A percentile compares a stretch with the other conserved stretches of the same genome.
phyloP scores from a whole-genome alignment of 2,329 filamentous ascomycete species.

The Apiospora kogelbergensis region DNA sequence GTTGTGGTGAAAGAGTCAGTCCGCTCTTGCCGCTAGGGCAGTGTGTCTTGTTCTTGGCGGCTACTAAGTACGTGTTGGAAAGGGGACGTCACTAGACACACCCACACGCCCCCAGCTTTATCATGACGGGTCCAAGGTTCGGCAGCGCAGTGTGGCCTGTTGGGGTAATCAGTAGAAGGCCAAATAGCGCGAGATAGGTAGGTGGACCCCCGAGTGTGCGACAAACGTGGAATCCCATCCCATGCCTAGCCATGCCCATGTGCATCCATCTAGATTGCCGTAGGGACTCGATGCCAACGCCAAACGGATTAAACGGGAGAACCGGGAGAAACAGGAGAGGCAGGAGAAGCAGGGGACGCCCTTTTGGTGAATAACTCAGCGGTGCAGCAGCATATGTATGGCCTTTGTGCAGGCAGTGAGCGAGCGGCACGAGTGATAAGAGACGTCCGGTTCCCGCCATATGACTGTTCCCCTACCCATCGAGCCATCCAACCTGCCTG shows the following conservation, averaged over 20 bases:
- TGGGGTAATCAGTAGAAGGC: neutral
- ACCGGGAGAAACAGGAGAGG: neutral
- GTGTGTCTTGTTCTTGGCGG: neutral
- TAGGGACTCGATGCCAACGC: neutral
- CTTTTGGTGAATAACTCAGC: neutral
- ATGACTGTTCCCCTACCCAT: neutral
- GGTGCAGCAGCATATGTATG: too few relatives aligned
- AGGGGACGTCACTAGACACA: neutral
- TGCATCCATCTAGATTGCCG: neutral
- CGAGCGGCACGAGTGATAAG: neutral
- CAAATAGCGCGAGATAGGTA: neutral
- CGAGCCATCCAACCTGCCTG: neutral
- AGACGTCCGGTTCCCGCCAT: neutral
- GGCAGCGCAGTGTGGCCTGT: neutral
- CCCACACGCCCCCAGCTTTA: constrained; percentile 3
- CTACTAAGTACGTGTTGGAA: neutral
- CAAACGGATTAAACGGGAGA: neutral
- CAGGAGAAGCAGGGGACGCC: neutral
- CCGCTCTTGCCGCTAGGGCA: neutral
- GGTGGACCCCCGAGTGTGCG: neutral
- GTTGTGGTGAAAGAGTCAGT: neutral
- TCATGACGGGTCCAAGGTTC: constrained; percentile 1
- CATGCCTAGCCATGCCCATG: neutral
- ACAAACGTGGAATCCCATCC: neutral
- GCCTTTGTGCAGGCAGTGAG: neutral